These are phyloP conservation scores for Peltaster fructicola DNA, from an alignment of 2,329 filamentous ascomycete genomes.

Conservation along the genomic window DNA sequence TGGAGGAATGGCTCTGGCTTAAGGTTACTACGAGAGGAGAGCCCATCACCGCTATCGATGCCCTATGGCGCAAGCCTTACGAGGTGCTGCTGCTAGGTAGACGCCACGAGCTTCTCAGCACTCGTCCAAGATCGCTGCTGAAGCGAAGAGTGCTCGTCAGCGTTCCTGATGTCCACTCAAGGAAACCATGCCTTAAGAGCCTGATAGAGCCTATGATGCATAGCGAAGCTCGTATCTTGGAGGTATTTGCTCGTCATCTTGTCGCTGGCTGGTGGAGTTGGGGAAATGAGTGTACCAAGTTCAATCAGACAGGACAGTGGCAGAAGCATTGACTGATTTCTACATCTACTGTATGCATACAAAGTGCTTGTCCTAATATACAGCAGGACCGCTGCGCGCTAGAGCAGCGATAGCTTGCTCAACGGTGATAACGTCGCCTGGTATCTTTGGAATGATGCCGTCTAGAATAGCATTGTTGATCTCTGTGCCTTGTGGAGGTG, in stretches of 20 bases:
- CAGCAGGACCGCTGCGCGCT: constrained; percentile 11
- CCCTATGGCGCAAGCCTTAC: constrained; percentile 56
- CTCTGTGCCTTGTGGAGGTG: constrained; percentile 9
- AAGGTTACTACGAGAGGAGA: constrained; percentile 51
- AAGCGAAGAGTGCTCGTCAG: constrained; percentile 43
- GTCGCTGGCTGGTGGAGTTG: constrained; percentile 63
- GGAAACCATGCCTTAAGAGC: constrained; percentile 54
- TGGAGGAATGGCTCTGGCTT: constrained; percentile 63
- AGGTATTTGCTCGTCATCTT: constrained; percentile 59
- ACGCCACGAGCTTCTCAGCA: not conserved
- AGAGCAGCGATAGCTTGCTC: constrained; percentile 16
- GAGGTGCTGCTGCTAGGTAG: constrained; percentile 50
- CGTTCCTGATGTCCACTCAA: constrained; percentile 59
- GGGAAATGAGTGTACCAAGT: constrained; percentile 57
- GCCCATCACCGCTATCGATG: constrained; percentile 43
- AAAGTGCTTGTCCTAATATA: too few relatives aligned
- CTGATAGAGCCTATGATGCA: constrained; percentile 41
- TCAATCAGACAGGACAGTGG: constrained; percentile 44
- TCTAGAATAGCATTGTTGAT: constrained; percentile 15
- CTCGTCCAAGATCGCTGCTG: constrained; percentile 11
- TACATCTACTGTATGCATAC: too few relatives aligned
- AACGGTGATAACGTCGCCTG: constrained; percentile 16
- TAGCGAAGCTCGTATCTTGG: constrained; percentile 34
- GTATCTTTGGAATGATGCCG: constrained; percentile 15
- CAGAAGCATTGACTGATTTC: too few relatives aligned